Evolutionary conservation across 2,329 filamentous ascomycete species (phyloP).

Genomic region (Epichloe uncinata): DNA sequence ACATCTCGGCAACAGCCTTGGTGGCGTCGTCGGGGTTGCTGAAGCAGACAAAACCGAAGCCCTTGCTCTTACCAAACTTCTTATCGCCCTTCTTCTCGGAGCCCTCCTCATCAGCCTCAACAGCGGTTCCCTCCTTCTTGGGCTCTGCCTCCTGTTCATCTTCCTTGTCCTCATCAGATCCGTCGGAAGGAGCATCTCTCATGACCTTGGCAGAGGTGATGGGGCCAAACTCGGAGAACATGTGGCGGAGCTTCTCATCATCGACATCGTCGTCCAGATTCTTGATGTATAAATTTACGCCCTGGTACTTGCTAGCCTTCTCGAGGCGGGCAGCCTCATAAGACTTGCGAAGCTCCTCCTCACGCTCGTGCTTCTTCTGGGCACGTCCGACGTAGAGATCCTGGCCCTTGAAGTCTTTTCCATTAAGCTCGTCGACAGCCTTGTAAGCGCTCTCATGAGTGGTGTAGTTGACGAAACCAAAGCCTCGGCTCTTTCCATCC

Average conservation of each 20-base stretch:
- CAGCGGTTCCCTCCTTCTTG: slow-evolving; percentile 30
- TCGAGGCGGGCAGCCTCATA: slow-evolving; percentile 95
- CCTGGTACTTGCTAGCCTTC: slow-evolving; percentile 99
- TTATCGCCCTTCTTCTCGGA: slow-evolving; percentile 46
- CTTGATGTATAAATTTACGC: slow-evolving; percentile 99
- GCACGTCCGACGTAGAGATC: slow-evolving; percentile 96
- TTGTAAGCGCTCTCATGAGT: slow-evolving; percentile 75
- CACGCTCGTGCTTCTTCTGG: slow-evolving; percentile 99
- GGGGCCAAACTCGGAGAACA: slow-evolving; percentile 82
- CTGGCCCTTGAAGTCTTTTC: slow-evolving; percentile 83
- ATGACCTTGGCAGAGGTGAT: slow-evolving; percentile 99
- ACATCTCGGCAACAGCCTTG: slow-evolving; percentile 98
- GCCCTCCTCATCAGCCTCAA: slow-evolving; percentile 32
- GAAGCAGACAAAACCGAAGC: slow-evolving; percentile 99
- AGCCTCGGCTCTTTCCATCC: slow-evolving; percentile 89
- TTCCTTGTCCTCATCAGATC: slow-evolving; percentile 41
- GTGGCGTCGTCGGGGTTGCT: slow-evolving; percentile 98
- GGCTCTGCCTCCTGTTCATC: slow-evolving; percentile 39
- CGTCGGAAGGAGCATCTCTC: slow-evolving; percentile 60
- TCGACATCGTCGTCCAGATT: slow-evolving; percentile 95
- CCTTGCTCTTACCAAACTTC: slow-evolving; percentile 95
- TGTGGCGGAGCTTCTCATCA: slow-evolving; percentile 90
- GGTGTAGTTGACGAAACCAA: slow-evolving; percentile 92
- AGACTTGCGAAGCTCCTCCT: slow-evolving; percentile 97
- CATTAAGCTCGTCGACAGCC: slow-evolving; percentile 86